These are phyloP conservation scores for Rosa multiflora DNA, from an alignment of 306 rosid genomes.

Conservation along the genomic window DNA sequence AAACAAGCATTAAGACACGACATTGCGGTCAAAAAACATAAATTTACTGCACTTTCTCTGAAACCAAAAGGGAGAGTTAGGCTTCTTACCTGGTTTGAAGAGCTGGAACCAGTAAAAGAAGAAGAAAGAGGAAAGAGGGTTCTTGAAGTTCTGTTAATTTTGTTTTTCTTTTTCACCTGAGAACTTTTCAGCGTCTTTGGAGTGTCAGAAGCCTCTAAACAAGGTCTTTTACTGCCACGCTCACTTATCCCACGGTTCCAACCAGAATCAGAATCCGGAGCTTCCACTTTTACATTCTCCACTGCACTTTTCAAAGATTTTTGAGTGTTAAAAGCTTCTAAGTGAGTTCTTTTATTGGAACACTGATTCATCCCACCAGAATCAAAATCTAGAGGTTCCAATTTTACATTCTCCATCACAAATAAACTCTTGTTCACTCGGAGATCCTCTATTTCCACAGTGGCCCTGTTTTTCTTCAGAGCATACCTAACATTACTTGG, in stretches of 20 bases:
- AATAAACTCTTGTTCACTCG: neutral
- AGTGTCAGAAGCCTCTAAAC: neutral
- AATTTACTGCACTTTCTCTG: neutral
- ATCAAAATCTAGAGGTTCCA: neutral
- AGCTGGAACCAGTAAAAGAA: neutral
- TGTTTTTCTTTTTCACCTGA: slow-evolving; percentile 5
- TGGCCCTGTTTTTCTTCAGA: neutral
- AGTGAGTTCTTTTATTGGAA: neutral
- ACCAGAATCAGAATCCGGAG: slow-evolving; percentile 3
- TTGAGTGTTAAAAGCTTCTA: neutral
- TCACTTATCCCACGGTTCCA: neutral
- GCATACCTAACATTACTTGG: neutral
- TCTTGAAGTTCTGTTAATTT: neutral
- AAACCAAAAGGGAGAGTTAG: neutral
- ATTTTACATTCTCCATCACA: neutral
- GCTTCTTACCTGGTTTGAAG: neutral
- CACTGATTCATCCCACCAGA: neutral
- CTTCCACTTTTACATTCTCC: slow-evolving; percentile 7
- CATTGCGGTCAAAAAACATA: neutral
- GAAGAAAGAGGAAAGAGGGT: neutral
- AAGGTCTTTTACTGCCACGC: neutral
- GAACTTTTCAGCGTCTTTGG: slow-evolving; percentile 1
- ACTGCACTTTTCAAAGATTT: neutral
- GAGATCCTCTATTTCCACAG: neutral
- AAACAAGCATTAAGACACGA: neutral